A percentile compares a stretch with the other conserved stretches of the same genome.
Evolutionary conservation across 1,139 yeast genomes (phyloP).

Genomic region (Hansenula anomala): DNA sequence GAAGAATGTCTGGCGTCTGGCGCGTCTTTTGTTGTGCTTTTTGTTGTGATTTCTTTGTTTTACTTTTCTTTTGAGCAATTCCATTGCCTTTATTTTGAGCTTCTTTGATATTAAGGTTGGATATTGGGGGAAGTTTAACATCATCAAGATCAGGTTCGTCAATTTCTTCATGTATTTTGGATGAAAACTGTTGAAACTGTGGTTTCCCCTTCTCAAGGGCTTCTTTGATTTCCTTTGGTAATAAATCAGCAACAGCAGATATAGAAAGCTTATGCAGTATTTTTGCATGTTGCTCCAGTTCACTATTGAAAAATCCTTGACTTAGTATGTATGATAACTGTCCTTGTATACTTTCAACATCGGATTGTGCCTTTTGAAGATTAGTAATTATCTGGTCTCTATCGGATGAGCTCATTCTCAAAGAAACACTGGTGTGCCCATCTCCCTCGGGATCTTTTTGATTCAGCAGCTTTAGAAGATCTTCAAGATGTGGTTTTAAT

Average conservation of each 20-base stretch:
- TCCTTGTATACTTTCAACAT: background rate
- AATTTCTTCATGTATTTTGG: too few species aligned
- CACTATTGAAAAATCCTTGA: background rate
- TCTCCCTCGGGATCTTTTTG: background rate
- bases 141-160: too few species aligned
- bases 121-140: background rate
- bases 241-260: background rate
- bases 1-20: background rate
- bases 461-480: background rate
- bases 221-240: background rate
- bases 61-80: too few species aligned
- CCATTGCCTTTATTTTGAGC: too few species aligned
- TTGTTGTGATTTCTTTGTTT: background rate
- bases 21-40: too few species aligned
- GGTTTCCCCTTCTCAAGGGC: background rate
- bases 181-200: background rate
- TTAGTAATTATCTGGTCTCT: background rate
- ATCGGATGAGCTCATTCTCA: background rate
- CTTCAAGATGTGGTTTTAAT: background rate
- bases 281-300: background rate
- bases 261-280: background rate
- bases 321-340: background rate
- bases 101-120: too few species aligned
- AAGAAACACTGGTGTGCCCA: background rate
- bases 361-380: background rate